phyloP scores from a whole-genome alignment of 805 yeast species.

The Kuraishia ogatae region DNA sequence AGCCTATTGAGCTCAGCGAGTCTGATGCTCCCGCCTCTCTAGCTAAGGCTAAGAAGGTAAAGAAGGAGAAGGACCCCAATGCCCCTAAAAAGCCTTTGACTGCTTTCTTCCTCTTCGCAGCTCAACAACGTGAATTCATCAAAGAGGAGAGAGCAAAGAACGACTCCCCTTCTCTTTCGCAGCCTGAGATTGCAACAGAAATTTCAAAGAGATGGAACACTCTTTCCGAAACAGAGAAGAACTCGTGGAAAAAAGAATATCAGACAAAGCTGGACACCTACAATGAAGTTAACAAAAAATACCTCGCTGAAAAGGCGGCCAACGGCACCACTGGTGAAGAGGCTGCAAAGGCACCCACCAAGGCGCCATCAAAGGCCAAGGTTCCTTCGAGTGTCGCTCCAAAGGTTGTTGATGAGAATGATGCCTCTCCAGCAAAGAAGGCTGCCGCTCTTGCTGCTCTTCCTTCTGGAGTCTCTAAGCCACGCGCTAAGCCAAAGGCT shows the following conservation, averaged over 20 bases:
- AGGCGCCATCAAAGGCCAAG: neutral
- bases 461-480: neutral
- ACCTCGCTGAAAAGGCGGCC: slow-evolving; percentile 22
- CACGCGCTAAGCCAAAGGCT: slow-evolving; percentile 1
- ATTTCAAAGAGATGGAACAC: slow-evolving; percentile 76
- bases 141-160: slow-evolving; percentile 56
- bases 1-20: slow-evolving; percentile 6
- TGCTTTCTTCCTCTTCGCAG: slow-evolving; percentile 72
- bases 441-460: slow-evolving; percentile 5
- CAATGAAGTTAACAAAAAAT: slow-evolving; percentile 21
- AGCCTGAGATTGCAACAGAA: slow-evolving; percentile 71
- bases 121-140: slow-evolving; percentile 62
- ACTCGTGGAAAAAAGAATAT: slow-evolving; percentile 58
- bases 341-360: neutral
- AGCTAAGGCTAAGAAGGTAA: slow-evolving; percentile 38
- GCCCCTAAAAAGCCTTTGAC: slow-evolving; percentile 96
- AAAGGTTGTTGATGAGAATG: neutral
- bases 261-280: slow-evolving; percentile 33
- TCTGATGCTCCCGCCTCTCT: slow-evolving; percentile 22
- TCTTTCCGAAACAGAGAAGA: slow-evolving; percentile 61
- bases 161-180: slow-evolving; percentile 56
- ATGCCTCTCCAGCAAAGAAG: neutral
- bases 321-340: neutral
- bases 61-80: slow-evolving; percentile 64
- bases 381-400: too few species aligned